Evolutionary conservation across 345 rosid genomes (phyloP).

Genomic region (Euphorbia lathyris): DNA sequence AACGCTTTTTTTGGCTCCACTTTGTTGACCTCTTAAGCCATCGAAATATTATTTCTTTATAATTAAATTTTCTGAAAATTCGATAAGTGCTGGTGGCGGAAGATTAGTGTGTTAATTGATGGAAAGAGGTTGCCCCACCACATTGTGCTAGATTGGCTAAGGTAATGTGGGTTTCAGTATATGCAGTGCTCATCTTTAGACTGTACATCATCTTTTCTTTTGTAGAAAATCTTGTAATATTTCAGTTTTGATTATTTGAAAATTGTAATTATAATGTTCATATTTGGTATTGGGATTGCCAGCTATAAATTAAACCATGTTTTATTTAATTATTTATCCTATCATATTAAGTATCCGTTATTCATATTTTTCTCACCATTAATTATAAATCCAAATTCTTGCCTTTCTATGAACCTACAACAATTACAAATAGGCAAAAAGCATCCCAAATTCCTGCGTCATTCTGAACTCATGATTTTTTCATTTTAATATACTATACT

Average conservation of each 20-base stretch:
- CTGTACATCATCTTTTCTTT: neutral
- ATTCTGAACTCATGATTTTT: too few species aligned
- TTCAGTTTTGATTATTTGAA: neutral
- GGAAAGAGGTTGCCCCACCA: neutral
- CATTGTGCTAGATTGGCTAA: neutral
- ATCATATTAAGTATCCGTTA: neutral
- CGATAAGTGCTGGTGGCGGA: neutral
- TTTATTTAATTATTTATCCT: neutral
- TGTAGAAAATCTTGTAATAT: neutral
- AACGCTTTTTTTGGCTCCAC: neutral
- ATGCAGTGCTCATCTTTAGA: neutral
- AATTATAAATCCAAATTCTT: too few species aligned
- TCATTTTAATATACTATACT: too few species aligned
- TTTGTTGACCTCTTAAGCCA: neutral
- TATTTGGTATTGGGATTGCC: neutral
- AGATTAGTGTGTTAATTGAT: slow-evolving; percentile 18
- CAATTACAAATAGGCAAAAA: neutral
- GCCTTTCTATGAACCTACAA: neutral
- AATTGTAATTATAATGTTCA: neutral
- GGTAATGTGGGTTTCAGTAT: neutral
- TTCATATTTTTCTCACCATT: neutral
- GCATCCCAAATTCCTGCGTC: too few species aligned
- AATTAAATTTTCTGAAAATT: neutral
- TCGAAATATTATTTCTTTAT: neutral
- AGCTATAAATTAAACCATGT: neutral